Conservation (phyloP, 225 moss, liverwort and hornwort genomes). For the Marchantia paleacea region DNA sequence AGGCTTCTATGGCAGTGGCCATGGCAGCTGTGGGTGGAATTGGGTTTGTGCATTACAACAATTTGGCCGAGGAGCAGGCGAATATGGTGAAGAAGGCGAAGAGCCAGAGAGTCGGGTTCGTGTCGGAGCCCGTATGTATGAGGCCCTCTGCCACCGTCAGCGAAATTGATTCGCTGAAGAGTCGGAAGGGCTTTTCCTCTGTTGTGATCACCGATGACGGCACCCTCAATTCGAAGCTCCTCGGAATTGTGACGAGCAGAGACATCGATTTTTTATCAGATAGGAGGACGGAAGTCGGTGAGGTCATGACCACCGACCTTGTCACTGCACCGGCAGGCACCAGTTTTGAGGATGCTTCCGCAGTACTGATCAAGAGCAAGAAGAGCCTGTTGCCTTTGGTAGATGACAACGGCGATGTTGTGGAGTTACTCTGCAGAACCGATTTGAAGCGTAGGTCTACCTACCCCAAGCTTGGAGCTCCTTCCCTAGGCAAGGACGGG, state of each 20-base stretch:
- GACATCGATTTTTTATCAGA: slow-evolving; percentile 55
- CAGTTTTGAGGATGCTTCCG: slow-evolving; percentile 45
- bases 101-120: slow-evolving; percentile 57
- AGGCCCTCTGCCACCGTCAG: slow-evolving; percentile 40
- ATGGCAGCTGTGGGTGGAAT: slow-evolving; percentile 76
- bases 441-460: slow-evolving; percentile 44
- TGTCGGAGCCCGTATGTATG: slow-evolving; percentile 55
- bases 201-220: slow-evolving; percentile 76
- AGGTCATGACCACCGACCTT: slow-evolving; percentile 62
- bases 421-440: slow-evolving; percentile 57
- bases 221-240: slow-evolving; percentile 45
- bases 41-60: slow-evolving; percentile 73
- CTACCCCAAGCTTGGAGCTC: slow-evolving; percentile 39
- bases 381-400: slow-evolving; percentile 69
- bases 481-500: slow-evolving; percentile 56
- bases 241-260: slow-evolving; percentile 74
- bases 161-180: slow-evolving; percentile 49
- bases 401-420: slow-evolving; percentile 41
- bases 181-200: slow-evolving; percentile 55
- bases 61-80: slow-evolving; percentile 57
- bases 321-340: slow-evolving; percentile 54
- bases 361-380: slow-evolving; percentile 48
- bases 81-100: slow-evolving; percentile 55
- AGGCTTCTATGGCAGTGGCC: slow-evolving; percentile 62
- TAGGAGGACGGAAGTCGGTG: slow-evolving; percentile 46